Conservation (phyloP, 495 filamentous ascomycete genomes). For the Margaritispora aquatica region DNA sequence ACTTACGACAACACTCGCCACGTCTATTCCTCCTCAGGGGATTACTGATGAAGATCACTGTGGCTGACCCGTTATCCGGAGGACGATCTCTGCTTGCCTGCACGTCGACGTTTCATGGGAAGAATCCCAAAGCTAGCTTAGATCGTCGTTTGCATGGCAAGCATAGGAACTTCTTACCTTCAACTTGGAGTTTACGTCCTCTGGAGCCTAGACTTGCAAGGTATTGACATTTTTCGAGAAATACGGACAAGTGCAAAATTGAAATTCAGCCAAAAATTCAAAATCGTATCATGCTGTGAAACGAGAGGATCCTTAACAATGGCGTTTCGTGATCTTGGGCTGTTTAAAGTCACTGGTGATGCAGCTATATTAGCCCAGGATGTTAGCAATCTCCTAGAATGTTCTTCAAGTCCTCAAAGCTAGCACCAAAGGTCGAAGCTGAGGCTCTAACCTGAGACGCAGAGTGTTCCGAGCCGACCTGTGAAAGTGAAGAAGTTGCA, state of each 20-base stretch:
- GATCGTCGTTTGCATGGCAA: no score
- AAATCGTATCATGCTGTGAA: no score
- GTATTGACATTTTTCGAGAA: no score
- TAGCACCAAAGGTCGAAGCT: no score
- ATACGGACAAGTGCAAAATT: no score
- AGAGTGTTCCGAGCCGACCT: no score
- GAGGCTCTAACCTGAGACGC: no score
- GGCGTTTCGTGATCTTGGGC: neutral
- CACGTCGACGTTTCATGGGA: neutral
- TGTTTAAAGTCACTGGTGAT: neutral
- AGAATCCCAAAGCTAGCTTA: no score
- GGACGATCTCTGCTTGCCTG: neutral
- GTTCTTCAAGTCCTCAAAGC: neutral
- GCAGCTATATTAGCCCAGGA: neutral
- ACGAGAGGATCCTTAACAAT: neutral
- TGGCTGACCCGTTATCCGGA: neutral
- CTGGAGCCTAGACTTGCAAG: no score
- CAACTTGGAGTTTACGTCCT: neutral
- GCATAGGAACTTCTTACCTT: neutral
- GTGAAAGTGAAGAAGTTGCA: no score
- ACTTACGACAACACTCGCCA: constrained; percentile 5
- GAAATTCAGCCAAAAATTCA: no score
- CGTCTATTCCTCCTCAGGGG: neutral
- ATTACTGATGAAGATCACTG: constrained; percentile 4
- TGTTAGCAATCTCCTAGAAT: neutral